Base-by-base conservation (phyloP, 768 basidiomycete genomes). In the Suillus plorans region DNA sequence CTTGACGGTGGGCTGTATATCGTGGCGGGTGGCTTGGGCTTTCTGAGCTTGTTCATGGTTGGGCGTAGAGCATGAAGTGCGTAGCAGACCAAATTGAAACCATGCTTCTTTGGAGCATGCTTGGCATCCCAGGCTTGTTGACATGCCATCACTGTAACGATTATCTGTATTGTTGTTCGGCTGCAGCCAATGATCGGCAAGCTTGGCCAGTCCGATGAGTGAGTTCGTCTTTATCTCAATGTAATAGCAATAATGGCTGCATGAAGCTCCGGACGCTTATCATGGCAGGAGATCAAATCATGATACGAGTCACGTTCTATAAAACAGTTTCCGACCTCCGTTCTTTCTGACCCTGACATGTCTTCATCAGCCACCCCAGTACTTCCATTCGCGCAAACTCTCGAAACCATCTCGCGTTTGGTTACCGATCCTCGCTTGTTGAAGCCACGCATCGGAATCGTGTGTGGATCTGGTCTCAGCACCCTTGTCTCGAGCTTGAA, bases 401-500 rank as follows among this genome's bases (percentile, higher is more conserved):
- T 59, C 7, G 61, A 55, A 8, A 62, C 37, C 16, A 50, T 62
- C 61, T 59, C 61, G 14, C 55, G 16, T 34, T 63, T 72, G 66
- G 64, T 74, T 50, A 62, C 71, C 60, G 55, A 69, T 69, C 66
- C 63, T 20, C 70, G 70, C 14, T 82, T 90, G 10, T 80, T 76
- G 34, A 71, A 63, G n/a, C 94, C 94, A 12, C 80, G 80, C 41
- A 84, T 94, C 20, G 94, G 90, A 22, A 92, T 96, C 69, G 87
- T 96, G 34, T 95, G 94, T 73, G 94, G 95, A 63, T 92, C 90
- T 1, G 94, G 95, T 4, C 79, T 96, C 60, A 87, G 87, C 70
- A 92, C 91, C 1, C 82, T 97, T 34, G 91, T 85, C 0, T 81
- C 84, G 13, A 83, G 78, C 42, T 76, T 94, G 61, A 81, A 82